Evolutionary conservation across 768 basidiomycete genomes (phyloP).

Genomic region (Suillus paluster): DNA sequence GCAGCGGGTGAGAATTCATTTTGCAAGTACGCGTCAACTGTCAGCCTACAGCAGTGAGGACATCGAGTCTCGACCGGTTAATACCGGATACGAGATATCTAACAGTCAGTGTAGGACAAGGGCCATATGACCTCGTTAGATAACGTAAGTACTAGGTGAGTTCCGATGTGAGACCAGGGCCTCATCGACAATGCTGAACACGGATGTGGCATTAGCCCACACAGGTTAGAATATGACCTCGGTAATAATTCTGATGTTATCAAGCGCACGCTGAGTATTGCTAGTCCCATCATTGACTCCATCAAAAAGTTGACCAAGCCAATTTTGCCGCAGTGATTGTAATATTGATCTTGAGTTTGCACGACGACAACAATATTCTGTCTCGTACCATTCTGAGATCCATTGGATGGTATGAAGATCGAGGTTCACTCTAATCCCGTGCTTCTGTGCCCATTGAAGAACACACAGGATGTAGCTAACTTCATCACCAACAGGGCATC

Average conservation of each 20-base stretch:
- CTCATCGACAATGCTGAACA: conserved; percentile 70
- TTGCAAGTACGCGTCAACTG: no score
- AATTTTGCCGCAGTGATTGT: conserved; percentile 62
- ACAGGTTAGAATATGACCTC: conserved; percentile 83
- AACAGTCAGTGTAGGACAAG: no score
- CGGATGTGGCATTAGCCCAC: conserved; percentile 64
- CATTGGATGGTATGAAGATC: conserved; percentile 80
- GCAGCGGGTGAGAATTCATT: no score
- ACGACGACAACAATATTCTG: conserved; percentile 1
- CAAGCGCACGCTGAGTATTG: conserved; percentile 78
- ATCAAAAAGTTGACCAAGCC: conserved; percentile 65
- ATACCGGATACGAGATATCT: no score
- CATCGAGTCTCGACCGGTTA: no score
- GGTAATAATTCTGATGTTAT: conserved; percentile 72
- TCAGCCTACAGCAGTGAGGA: no score
- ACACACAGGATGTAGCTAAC: neutral
- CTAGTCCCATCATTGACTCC: conserved; percentile 85
- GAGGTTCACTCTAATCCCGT: conserved; percentile 81
- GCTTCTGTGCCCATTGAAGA: conserved; percentile 78
- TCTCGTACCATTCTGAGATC: conserved; percentile 68
- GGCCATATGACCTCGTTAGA: no score
- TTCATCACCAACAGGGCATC: neutral
- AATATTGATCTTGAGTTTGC: conserved; percentile 15
- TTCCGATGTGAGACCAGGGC: conserved; percentile 57
- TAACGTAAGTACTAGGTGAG: no score